Conservation (phyloP, 805 yeast genomes). For the Spathaspora gorwiae region DNA sequence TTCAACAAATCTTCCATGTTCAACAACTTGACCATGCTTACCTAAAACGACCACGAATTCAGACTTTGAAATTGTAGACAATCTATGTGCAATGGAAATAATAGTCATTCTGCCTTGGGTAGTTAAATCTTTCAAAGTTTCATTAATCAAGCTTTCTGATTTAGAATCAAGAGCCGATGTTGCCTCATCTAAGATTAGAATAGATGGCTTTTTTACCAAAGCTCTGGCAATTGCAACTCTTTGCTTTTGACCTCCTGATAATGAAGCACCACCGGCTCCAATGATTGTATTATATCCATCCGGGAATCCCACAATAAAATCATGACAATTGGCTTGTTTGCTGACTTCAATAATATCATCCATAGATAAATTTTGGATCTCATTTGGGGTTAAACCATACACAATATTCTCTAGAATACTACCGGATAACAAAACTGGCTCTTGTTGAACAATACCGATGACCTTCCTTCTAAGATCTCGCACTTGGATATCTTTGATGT, state of each 20-base stretch:
- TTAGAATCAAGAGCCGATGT: slow-evolving; percentile 57
- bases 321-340: slow-evolving; percentile 54
- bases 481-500: slow-evolving; percentile 46
- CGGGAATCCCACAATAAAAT: slow-evolving; percentile 51
- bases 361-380: slow-evolving; percentile 31
- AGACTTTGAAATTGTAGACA: slow-evolving; percentile 42
- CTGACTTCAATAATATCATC: slow-evolving; percentile 42
- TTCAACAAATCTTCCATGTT: slow-evolving; percentile 36
- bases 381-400: slow-evolving; percentile 43
- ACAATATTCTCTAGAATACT: slow-evolving; percentile 51
- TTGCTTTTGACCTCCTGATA: slow-evolving; percentile 78
- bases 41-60: slow-evolving; percentile 42
- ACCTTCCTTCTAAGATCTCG: slow-evolving; percentile 43
- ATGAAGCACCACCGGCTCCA: slow-evolving; percentile 52
- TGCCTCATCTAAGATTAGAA: slow-evolving; percentile 65
- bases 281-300: slow-evolving; percentile 57
- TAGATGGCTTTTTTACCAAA: slow-evolving; percentile 58
- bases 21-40: slow-evolving; percentile 37
- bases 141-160: slow-evolving; percentile 45
- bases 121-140: slow-evolving; percentile 35
- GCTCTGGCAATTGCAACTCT: slow-evolving; percentile 75
- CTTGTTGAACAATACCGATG: slow-evolving; percentile 61
- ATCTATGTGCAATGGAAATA: slow-evolving; percentile 41
- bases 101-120: slow-evolving; percentile 38
- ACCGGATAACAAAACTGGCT: slow-evolving; percentile 54